Evolutionary conservation across 2,329 filamentous ascomycete genomes (phyloP), one percentile per base, ranked within the genome.

Genomic region (Xylariaceae sp.): DNA sequence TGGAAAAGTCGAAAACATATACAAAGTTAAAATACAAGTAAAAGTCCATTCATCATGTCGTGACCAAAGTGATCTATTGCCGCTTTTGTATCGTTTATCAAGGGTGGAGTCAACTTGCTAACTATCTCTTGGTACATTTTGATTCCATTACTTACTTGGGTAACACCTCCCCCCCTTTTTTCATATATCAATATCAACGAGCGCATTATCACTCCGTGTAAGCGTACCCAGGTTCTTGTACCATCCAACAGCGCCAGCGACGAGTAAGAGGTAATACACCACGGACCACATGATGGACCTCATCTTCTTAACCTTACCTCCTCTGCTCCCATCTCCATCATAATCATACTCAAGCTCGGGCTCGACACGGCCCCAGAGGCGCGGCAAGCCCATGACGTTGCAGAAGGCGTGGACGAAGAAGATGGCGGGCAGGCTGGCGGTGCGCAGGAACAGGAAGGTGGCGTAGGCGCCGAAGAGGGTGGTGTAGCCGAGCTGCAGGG

Each of bases 381-480:
- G 76, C 15, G 92, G 92, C 34, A 97, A 67, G 6, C 92, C 92
- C 74, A 89, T 85, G 68, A 77, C 85, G 59, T 98, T 98, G 67
- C 92, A 98, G 59, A 97, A 92, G 8, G 78, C 74, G 57, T 98
- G 92, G 4, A 86, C 82, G 14, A 81, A 57, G 37, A 90, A 81
- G 21, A 83, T 83, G 9, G 85, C 81, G 28, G 82, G 71, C 27
- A 97, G 65, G 33, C 84, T 94, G 3, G 88, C 88, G 0, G 88
- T 94, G 24, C 90, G 81, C 14, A 98, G 59, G 56, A 85, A 95
- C 14, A 96, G 55, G 54, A 97, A 98, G 0, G 87, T 88, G 4
- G 85, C 89, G 63, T 92, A 95, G 63, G 88, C 88, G 46, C 92
- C 92, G 56, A 98, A 98, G 4, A 97, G 63, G 5, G 87, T 89